Percentiles rank a stretch among this genome's conserved stretches.
Evolutionary conservation across 2,329 filamentous ascomycete species (phyloP).

Genomic region (Apiospora arundinis): DNA sequence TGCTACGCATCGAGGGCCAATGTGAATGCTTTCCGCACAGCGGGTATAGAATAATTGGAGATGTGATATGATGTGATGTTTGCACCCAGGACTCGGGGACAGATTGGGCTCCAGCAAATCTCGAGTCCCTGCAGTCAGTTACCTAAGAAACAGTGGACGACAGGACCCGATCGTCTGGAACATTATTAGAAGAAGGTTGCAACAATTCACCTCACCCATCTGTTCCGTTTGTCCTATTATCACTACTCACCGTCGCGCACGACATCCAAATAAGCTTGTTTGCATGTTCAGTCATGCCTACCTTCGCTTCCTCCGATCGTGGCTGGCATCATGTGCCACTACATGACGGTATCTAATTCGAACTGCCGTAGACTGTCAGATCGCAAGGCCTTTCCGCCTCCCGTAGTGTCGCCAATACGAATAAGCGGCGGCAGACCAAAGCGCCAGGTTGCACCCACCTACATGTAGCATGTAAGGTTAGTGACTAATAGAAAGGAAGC

Average conservation of each 20-base stretch:
- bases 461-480: no score
- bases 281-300: slow-evolving; percentile 2
- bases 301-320: background rate
- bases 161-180: slow-evolving; percentile 4
- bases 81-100: background rate
- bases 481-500: background rate
- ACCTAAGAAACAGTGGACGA: slow-evolving; percentile 9
- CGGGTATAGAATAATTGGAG: background rate
- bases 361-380: background rate
- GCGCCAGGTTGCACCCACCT: background rate
- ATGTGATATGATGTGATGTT: background rate
- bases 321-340: slow-evolving; percentile 2
- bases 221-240: background rate
- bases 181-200: background rate
- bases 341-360: background rate
- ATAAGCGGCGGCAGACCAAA: slow-evolving; percentile 1
- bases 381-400: slow-evolving; percentile 3
- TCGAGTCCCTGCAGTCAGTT: slow-evolving; percentile 8
- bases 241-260: background rate
- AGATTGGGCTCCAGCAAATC: slow-evolving; percentile 11
- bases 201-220: background rate
- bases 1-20: background rate
- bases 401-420: background rate
- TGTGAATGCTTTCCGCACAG: background rate
- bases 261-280: slow-evolving; percentile 13